A percentile compares a stretch with the other conserved stretches of the same genome.
phyloP scores from a whole-genome alignment of 495 filamentous ascomycete genomes.

The Podospora australis region DNA sequence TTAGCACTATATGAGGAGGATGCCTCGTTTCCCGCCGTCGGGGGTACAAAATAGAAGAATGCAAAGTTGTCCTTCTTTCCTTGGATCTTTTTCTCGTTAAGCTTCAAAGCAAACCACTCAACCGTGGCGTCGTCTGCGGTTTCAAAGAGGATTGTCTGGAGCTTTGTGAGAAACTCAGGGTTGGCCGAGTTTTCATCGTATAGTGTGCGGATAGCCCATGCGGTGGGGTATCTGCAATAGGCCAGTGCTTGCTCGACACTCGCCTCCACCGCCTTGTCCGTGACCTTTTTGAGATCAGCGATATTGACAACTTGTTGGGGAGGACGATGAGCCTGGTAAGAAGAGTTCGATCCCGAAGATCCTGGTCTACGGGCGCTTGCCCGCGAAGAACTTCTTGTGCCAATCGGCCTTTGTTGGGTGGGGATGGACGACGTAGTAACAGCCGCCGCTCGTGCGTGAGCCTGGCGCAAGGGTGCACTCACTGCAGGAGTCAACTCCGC shows the following conservation, averaged over 20 bases:
- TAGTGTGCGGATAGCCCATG: conserved; percentile 47
- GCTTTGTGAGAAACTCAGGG: conserved; percentile 37
- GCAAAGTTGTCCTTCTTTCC: conserved; percentile 42
- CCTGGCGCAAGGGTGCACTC: conserved; percentile 8
- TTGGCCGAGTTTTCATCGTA: conserved; percentile 43
- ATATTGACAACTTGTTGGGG: conserved; percentile 10
- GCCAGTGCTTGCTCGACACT: conserved; percentile 45
- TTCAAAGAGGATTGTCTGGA: conserved; percentile 42
- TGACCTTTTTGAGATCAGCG: conserved; percentile 27
- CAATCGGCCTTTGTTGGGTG: too few species aligned
- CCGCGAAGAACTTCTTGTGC: conserved; percentile 18
- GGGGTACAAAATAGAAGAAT: conserved; percentile 41
- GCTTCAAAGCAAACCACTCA: conserved; percentile 35
- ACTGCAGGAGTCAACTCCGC: conserved; percentile 3
- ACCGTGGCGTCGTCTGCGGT: conserved; percentile 37
- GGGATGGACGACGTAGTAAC: too few species aligned
- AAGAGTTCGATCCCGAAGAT: conserved; percentile 14
- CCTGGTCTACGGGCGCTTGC: conserved; percentile 12
- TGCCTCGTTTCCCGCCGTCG: too few species aligned
- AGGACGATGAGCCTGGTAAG: neutral
- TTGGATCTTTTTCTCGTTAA: conserved; percentile 42
- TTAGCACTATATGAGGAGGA: too few species aligned
- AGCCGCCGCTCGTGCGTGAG: too few species aligned
- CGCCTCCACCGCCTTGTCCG: conserved; percentile 25
- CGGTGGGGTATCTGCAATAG: conserved; percentile 46